Conservation (phyloP, 2,329 filamentous ascomycete genomes). For the Dactylellina sp. region DNA sequence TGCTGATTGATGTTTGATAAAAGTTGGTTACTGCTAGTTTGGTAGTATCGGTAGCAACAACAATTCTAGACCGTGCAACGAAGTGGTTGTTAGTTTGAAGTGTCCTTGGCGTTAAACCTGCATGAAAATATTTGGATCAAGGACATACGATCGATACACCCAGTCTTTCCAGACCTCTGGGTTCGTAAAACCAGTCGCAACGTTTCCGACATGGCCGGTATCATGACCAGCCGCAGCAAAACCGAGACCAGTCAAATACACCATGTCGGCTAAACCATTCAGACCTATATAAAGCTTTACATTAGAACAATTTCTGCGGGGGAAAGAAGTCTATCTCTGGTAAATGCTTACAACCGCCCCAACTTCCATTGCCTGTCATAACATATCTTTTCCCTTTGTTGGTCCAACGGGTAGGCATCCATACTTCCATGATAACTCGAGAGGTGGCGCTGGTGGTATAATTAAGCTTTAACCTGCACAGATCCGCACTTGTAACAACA, state of each 20-base stretch:
- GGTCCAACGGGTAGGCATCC: constrained; percentile 36
- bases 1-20: constrained; percentile 57
- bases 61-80: neutral
- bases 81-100: neutral
- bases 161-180: constrained; percentile 46
- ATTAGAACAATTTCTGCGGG: neutral
- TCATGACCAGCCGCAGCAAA: constrained; percentile 44
- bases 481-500: constrained; percentile 8
- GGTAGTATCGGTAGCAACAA: constrained; percentile 11
- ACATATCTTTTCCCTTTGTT: constrained; percentile 19
- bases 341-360: constrained; percentile 21
- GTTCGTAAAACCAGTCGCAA: constrained; percentile 16
- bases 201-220: constrained; percentile 36
- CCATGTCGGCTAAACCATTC: constrained; percentile 16
- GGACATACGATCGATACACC: constrained; percentile 47
- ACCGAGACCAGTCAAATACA: constrained; percentile 25
- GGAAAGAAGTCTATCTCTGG: neutral
- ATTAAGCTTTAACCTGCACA: constrained; percentile 31
- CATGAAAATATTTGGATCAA: neutral
- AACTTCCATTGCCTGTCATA: constrained; percentile 17
- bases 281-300: neutral
- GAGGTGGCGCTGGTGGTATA: constrained; percentile 33
- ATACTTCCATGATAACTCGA: constrained; percentile 31
- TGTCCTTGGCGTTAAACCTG: neutral
- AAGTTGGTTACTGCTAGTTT: constrained; percentile 25